Percentiles rank a stretch among this genome's conserved stretches.
Evolutionary conservation across 495 filamentous ascomycete species (phyloP).

Genomic region (Aspergillus heteromorphus): DNA sequence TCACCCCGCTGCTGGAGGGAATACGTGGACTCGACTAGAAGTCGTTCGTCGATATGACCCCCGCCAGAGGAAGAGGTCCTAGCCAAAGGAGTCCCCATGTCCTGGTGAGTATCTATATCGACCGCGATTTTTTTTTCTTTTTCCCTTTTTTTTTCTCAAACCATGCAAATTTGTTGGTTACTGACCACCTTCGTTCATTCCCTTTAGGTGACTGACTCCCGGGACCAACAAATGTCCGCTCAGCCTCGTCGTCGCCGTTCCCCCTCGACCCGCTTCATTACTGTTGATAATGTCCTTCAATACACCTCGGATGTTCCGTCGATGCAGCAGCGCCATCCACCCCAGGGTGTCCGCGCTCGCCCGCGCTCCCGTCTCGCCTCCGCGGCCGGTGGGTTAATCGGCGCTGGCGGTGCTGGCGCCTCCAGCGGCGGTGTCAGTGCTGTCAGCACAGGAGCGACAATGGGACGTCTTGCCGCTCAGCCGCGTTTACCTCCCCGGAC

Average conservation of each 20-base stretch:
- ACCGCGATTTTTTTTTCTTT: neutral
- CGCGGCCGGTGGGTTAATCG: slow-evolving; percentile 31
- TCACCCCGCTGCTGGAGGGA: neutral
- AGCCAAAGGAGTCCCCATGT: slow-evolving; percentile 52
- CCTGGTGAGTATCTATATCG: slow-evolving; percentile 41
- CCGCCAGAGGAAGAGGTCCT: slow-evolving; percentile 32
- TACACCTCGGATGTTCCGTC: slow-evolving; percentile 94
- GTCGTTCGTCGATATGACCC: slow-evolving; percentile 22
- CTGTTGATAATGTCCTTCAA: slow-evolving; percentile 92
- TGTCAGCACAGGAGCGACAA: slow-evolving; percentile 19
- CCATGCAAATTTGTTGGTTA: too few relatives aligned
- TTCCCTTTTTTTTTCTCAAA: neutral
- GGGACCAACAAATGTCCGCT: slow-evolving; percentile 40
- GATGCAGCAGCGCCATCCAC: slow-evolving; percentile 76
- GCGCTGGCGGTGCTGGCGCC: slow-evolving; percentile 12
- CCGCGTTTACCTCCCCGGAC: slow-evolving; percentile 81
- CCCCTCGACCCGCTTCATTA: slow-evolving; percentile 73
- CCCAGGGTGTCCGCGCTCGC: slow-evolving; percentile 50
- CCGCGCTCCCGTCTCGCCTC: slow-evolving; percentile 39
- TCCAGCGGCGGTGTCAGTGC: slow-evolving; percentile 14
- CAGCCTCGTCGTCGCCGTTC: slow-evolving; percentile 34
- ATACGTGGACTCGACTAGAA: neutral
- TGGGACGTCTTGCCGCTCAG: slow-evolving; percentile 45
- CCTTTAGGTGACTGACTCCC: slow-evolving; percentile 54
- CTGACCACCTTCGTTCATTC: too few relatives aligned